Conservation (phyloP, 2,329 filamentous ascomycete species). For the Claviceps maximensis region DNA sequence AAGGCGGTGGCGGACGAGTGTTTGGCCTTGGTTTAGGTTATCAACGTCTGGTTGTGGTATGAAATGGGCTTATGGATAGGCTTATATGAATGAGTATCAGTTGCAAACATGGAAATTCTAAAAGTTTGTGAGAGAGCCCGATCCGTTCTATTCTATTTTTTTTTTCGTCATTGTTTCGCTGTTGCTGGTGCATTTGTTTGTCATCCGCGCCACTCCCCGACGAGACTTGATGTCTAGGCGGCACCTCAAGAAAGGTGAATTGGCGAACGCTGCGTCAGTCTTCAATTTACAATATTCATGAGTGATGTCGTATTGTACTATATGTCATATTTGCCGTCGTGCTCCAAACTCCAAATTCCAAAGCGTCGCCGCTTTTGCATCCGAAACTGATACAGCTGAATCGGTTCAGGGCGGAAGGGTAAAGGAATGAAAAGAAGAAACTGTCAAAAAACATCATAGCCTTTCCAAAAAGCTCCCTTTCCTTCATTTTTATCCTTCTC, state of each 20-base stretch:
- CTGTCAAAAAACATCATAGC: neutral
- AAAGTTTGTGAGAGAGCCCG: too few species aligned
- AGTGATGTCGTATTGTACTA: neutral
- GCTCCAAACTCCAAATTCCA: constrained; percentile 1
- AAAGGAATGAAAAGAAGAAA: neutral
- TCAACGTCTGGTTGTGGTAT: neutral
- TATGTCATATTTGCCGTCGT: neutral
- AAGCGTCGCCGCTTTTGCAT: neutral
- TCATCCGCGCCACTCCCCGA: neutral
- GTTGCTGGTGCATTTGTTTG: too few species aligned
- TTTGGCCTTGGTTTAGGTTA: constrained; percentile 11
- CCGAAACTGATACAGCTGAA: neutral
- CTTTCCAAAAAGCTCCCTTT: neutral
- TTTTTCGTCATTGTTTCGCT: neutral
- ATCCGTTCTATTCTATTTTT: neutral
- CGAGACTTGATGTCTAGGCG: neutral
- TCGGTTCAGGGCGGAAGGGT: neutral
- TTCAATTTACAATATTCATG: neutral
- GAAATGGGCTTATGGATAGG: neutral
- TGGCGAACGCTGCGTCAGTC: neutral
- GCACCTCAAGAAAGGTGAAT: neutral
- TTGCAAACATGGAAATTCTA: neutral
- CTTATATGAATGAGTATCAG: neutral
- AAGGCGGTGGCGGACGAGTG: constrained; percentile 34
- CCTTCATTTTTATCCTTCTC: neutral